These are phyloP conservation scores for Aspergillus sclerotioniger DNA, from an alignment of 495 filamentous ascomycete genomes.

Conservation along the genomic window DNA sequence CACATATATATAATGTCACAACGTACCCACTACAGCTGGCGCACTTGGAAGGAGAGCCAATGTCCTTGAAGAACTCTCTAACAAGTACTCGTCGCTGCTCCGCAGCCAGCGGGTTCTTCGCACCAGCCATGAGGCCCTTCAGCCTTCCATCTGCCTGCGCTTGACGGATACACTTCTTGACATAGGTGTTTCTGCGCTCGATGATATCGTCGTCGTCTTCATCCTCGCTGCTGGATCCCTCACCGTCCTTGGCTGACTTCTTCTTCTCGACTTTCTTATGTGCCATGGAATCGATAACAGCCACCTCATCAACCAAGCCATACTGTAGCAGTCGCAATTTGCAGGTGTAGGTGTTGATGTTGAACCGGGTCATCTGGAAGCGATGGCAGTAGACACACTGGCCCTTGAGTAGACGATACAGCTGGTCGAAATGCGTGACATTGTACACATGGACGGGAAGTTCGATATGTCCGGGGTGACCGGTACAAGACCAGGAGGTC, in stretches of 20 bases:
- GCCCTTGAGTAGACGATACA: conserved; percentile 74
- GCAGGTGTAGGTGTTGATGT: conserved; percentile 74
- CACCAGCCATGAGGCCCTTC: conserved; percentile 52
- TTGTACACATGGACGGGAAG: conserved; percentile 91
- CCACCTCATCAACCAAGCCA: conserved; percentile 73
- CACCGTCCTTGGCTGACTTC: conserved; percentile 35
- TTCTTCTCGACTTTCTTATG: conserved; percentile 28
- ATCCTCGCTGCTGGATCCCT: conserved; percentile 53
- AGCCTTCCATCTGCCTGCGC: conserved; percentile 42
- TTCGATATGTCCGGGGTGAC: conserved; percentile 93
- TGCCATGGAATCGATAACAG: conserved; percentile 61
- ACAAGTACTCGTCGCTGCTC: conserved; percentile 72
- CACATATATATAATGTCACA: background rate
- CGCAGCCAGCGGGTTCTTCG: conserved; percentile 77
- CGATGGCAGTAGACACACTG: conserved; percentile 88
- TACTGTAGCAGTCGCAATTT: conserved; percentile 84
- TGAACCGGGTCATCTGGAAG: conserved; percentile 68
- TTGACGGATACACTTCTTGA: conserved; percentile 61
- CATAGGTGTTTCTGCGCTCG: conserved; percentile 65
- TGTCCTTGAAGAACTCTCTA: conserved; percentile 73
- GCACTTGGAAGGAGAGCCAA: conserved; percentile 65
- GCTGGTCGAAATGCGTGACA: conserved; percentile 88
- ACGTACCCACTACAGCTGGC: conserved; percentile 67
- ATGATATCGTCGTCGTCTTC: conserved; percentile 57
- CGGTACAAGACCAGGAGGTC: conserved; percentile 75